A percentile compares a stretch with the other conserved stretches of the same genome.
Evolutionary conservation across 768 basidiomycete genomes (phyloP).

Genomic region (Podaxis sp.): DNA sequence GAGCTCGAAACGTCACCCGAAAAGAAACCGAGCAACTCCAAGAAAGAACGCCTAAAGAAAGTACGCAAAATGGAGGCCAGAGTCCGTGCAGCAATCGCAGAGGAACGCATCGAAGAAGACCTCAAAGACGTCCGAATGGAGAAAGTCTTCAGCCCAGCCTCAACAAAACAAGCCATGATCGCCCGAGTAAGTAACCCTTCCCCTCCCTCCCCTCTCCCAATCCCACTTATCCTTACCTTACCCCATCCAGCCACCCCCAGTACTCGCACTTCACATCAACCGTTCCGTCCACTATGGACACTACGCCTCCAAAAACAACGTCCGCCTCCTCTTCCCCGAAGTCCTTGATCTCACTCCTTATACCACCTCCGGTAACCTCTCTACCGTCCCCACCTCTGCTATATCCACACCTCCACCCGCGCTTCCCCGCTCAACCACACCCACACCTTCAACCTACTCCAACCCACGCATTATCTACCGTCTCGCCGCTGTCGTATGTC

Average conservation of each 20-base stretch:
- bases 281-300: conserved; percentile 78
- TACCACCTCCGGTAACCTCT: conserved; percentile 78
- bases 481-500: conserved; percentile 83
- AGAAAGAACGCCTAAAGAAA: conserved; percentile 75
- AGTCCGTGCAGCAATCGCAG: conserved; percentile 62
- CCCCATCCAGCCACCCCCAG: conserved; percentile 68
- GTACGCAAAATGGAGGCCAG: conserved; percentile 60
- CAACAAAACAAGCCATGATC: conserved; percentile 90
- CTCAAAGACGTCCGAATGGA: conserved; percentile 79
- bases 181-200: conserved; percentile 62
- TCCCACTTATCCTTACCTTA: not conserved
- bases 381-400: conserved; percentile 63
- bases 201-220: conserved; percentile 16
- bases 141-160: conserved; percentile 68
- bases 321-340: conserved; percentile 80
- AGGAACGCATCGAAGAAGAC: conserved; percentile 82
- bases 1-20: conserved; percentile 38
- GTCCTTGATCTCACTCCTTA: conserved; percentile 87
- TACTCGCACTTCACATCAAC: conserved; percentile 88
- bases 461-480: conserved; percentile 78
- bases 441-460: conserved; percentile 23
- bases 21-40: conserved; percentile 56
- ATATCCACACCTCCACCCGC: conserved; percentile 62
- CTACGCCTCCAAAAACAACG: conserved; percentile 84
- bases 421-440: conserved; percentile 15